These are phyloP conservation scores for Ogataea ramenticola DNA, from an alignment of 805 yeast species.

Conservation along the genomic window DNA sequence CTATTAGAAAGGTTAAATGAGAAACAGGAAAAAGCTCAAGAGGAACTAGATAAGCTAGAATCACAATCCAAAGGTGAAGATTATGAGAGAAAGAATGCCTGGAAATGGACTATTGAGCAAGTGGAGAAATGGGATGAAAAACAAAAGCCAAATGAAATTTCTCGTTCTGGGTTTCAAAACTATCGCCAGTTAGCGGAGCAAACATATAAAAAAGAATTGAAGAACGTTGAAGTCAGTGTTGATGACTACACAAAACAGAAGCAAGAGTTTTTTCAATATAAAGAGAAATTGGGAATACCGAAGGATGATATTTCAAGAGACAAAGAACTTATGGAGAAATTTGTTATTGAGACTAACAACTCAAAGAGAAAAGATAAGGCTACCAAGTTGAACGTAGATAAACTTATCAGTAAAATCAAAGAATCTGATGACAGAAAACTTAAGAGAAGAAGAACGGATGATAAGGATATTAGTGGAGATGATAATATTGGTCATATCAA, in stretches of 20 bases:
- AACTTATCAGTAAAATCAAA: conserved; percentile 26
- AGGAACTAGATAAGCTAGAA: conserved; percentile 30
- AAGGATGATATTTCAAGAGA: conserved; percentile 10
- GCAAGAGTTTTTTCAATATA: conserved; percentile 15
- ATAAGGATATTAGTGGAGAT: conserved; percentile 24
- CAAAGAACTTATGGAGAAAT: conserved; percentile 9
- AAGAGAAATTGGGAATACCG: conserved; percentile 15
- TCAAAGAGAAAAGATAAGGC: conserved; percentile 26
- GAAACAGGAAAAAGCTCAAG: conserved; percentile 29
- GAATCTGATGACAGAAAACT: conserved; percentile 30
- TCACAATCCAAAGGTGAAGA: conserved; percentile 31
- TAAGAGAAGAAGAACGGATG: conserved; percentile 2
- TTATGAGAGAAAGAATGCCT: conserved; percentile 34
- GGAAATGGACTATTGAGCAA: conserved; percentile 59
- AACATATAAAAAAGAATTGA: conserved; percentile 49
- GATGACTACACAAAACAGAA: conserved; percentile 38
- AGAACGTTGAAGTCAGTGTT: conserved; percentile 27
- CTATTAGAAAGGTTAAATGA: conserved; percentile 22
- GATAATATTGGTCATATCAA: conserved; percentile 44
- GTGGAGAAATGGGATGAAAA: conserved; percentile 54
- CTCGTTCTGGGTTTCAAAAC: conserved; percentile 38
- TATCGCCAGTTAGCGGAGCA: conserved; percentile 50
- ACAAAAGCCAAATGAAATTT: conserved; percentile 20
- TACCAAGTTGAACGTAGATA: conserved; percentile 22
- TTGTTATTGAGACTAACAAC: conserved; percentile 11